Evolutionary conservation across 139 green algal species (phyloP), one percentile per base, ranked within the genome.

Genomic region (Volvox africanus): DNA sequence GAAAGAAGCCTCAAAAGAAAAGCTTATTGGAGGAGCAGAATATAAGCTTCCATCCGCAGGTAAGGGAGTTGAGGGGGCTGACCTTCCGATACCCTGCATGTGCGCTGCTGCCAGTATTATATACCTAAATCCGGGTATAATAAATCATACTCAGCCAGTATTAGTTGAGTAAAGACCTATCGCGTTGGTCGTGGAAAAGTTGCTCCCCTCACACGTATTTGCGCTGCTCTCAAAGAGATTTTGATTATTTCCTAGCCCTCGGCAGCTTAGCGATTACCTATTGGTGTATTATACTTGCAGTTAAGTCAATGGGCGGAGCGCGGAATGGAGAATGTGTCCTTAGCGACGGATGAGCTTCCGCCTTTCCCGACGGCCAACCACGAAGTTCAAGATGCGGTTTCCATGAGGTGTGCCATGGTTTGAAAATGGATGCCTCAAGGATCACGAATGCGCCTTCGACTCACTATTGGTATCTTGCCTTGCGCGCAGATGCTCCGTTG

Each of bases 231-330:
- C 44, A 55, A 55, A 55, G 44, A 55, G 73, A 33, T 44, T 22
- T 36, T 80, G 32, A 18, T 80, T 22, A 19, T 80, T 35, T 80
- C 73, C 1, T 22, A 1, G 3, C 73, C 17, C 2, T 37, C n/a
- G 17, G 17, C 11, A 32, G 28, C 73, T 6, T 44, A 44, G 18
- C 12, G 11, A 44, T 1, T 44, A 80, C 11, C 32, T 80, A 13
- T 35, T 80, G 12, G 14, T 44, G 44, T 11, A 14, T 73, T 24
- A 73, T 73, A 28, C 16, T 16, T 68, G 80, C 50, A 86, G 80
- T 26, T 86, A 22, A 71, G 69, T 17, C 80, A 44, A 44, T 86
- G 44, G 80, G 80, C 73, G 11, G 80, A 86, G 55, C 80, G 80
- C 55, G 80, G 80, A 5, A 71, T 73, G 50, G 80, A 86, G 24